Conservation (phyloP, 2,329 filamentous ascomycete genomes). For the Ascochyta viciae-villosae region DNA sequence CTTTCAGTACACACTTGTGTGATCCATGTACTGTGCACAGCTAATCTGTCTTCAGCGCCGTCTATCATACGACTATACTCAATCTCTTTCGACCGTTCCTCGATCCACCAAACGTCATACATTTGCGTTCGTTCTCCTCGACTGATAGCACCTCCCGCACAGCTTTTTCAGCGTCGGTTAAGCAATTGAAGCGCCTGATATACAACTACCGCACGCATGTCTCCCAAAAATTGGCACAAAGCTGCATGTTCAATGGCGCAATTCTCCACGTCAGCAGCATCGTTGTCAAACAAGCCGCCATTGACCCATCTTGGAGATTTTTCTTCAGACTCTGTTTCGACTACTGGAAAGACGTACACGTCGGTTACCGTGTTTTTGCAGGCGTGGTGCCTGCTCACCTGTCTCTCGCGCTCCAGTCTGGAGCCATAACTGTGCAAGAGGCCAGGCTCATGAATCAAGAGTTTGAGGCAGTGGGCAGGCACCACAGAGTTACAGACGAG, state of each 20-base stretch:
- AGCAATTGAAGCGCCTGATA: constrained; percentile 9
- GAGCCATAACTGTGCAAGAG: neutral
- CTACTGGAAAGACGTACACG: constrained; percentile 4
- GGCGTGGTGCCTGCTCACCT: constrained; percentile 3
- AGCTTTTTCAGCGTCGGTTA: constrained; percentile 4
- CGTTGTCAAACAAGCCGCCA: constrained; percentile 5
- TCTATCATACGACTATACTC: constrained; percentile 7
- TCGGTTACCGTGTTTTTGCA: neutral
- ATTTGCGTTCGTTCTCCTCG: constrained; percentile 7
- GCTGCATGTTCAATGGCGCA: constrained; percentile 6
- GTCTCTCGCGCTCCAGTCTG: neutral
- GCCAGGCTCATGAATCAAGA: neutral
- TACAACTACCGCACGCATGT: constrained; percentile 7
- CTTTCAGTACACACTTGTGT: constrained; percentile 2
- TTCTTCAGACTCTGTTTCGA: constrained; percentile 8
- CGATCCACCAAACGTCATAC: neutral
- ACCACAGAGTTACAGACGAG: neutral
- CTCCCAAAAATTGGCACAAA: neutral
- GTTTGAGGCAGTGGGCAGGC: neutral
- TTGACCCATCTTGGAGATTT: constrained; percentile 4
- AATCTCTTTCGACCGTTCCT: constrained; percentile 9
- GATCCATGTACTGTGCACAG: neutral
- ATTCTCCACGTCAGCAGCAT: constrained; percentile 5
- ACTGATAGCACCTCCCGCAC: neutral
- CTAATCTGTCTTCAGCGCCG: neutral